phyloP scores from a whole-genome alignment of 1,284 basidiomycete species.

The Xerocomus alliaceus region DNA sequence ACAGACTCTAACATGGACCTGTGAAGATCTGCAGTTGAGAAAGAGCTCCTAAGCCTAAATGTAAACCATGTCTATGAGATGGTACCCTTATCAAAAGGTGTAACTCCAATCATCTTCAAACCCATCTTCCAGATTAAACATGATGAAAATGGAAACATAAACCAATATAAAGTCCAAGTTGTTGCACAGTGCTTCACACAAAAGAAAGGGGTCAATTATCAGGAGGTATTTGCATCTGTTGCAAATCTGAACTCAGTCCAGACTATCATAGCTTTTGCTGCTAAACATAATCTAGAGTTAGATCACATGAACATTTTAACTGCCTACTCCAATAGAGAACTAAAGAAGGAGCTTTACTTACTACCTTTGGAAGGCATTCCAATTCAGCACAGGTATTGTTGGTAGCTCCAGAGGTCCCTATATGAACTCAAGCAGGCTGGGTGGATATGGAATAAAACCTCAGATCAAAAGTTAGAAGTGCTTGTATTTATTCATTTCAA shows the following conservation, averaged over 20 bases:
- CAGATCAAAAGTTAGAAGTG: neutral
- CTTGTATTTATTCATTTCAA: neutral
- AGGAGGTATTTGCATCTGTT: too few relatives aligned
- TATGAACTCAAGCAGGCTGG: conserved; percentile 8
- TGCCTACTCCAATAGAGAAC: neutral
- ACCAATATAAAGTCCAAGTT: neutral
- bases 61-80: neutral
- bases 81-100: neutral
- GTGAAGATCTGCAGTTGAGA: neutral
- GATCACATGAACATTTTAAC: neutral
- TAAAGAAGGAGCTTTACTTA: neutral
- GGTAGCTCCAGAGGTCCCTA: neutral
- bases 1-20: neutral
- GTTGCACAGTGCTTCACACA: neutral
- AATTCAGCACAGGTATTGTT: conserved; percentile 1
- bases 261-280: neutral
- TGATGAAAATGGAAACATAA: neutral
- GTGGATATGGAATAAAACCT: neutral
- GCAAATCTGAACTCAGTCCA: neutral
- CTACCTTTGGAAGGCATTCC: too few relatives aligned
- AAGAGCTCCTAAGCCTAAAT: neutral
- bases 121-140: neutral
- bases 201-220: neutral
- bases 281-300: neutral
- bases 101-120: neutral